These are phyloP conservation scores for Aspergillus sp. DNA, from an alignment of 2,329 filamentous ascomycete species.

Conservation along the genomic window DNA sequence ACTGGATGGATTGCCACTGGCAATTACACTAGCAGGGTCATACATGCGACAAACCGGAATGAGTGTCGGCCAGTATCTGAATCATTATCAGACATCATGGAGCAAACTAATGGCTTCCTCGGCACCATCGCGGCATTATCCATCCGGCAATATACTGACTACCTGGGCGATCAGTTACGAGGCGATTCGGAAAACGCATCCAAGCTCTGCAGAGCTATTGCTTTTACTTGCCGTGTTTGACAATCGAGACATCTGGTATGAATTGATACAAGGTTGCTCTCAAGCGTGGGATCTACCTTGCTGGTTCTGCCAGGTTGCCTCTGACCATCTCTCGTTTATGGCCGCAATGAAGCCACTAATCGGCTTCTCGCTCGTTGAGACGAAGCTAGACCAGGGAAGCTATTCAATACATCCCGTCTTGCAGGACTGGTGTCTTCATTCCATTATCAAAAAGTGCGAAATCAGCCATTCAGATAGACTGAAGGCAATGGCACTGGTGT, in stretches of 20 bases:
- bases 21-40: constrained; percentile 47
- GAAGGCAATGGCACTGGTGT: too few relatives aligned
- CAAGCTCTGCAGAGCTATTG: constrained; percentile 35
- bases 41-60: constrained; percentile 43
- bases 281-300: too few relatives aligned
- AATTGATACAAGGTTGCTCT: constrained; percentile 25
- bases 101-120: constrained; percentile 17
- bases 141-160: constrained; percentile 29
- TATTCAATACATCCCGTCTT: constrained; percentile 30
- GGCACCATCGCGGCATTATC: constrained; percentile 19
- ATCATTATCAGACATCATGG: constrained; percentile 43
- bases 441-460: too few relatives aligned
- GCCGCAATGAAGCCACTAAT: constrained; percentile 19
- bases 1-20: constrained; percentile 49
- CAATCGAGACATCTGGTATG: constrained; percentile 47
- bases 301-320: not conserved
- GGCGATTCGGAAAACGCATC: constrained; percentile 34
- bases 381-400: constrained; percentile 23
- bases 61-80: constrained; percentile 41
- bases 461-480: too few relatives aligned
- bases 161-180: constrained; percentile 40
- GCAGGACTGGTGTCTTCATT: constrained; percentile 22
- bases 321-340: constrained; percentile 19
- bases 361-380: constrained; percentile 27
- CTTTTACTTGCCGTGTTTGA: constrained; percentile 46